phyloP scores from a whole-genome alignment of 2,329 filamentous ascomycete species.

The Apiospora saccharicola region DNA sequence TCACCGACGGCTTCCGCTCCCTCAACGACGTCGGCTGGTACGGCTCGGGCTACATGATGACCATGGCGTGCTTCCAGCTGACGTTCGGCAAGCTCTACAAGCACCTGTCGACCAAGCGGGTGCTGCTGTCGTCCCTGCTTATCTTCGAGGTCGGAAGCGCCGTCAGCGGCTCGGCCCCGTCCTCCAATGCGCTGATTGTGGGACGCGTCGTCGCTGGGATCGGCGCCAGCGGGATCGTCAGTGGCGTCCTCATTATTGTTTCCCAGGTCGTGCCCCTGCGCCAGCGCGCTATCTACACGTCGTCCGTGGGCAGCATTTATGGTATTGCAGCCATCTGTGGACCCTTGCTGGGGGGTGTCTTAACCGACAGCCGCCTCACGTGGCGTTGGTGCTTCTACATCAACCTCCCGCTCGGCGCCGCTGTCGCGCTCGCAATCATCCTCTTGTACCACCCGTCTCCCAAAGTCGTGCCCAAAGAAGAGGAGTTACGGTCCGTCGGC shows the following conservation, averaged over 20 bases:
- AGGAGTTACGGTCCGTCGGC: neutral
- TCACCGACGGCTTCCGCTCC: slow-evolving; percentile 43
- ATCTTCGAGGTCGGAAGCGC: slow-evolving; percentile 48
- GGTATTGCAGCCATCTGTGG: slow-evolving; percentile 44
- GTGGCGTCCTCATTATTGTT: slow-evolving; percentile 44
- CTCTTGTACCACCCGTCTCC: slow-evolving; percentile 15
- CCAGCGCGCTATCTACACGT: slow-evolving; percentile 30
- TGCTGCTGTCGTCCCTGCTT: slow-evolving; percentile 39
- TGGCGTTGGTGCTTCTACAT: slow-evolving; percentile 34
- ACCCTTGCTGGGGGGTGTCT: slow-evolving; percentile 31
- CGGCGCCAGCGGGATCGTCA: slow-evolving; percentile 47
- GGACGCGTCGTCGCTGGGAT: slow-evolving; percentile 33
- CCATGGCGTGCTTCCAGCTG: slow-evolving; percentile 39
- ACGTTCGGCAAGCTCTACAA: slow-evolving; percentile 45
- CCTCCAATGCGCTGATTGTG: slow-evolving; percentile 31
- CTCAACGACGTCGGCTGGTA: slow-evolving; percentile 52
- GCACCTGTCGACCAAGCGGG: slow-evolving; percentile 44
- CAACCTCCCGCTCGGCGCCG: slow-evolving; percentile 33
- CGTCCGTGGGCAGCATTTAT: slow-evolving; percentile 47
- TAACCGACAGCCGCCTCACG: slow-evolving; percentile 28
- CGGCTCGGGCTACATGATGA: slow-evolving; percentile 45
- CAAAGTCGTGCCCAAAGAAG: neutral
- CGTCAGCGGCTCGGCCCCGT: slow-evolving; percentile 37
- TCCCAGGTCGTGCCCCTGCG: slow-evolving; percentile 26
- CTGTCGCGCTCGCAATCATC: slow-evolving; percentile 28